Percentiles rank a stretch among this genome's conserved stretches.
phyloP scores from a whole-genome alignment of 2,329 filamentous ascomycete genomes.

The Alternaria brassicae region DNA sequence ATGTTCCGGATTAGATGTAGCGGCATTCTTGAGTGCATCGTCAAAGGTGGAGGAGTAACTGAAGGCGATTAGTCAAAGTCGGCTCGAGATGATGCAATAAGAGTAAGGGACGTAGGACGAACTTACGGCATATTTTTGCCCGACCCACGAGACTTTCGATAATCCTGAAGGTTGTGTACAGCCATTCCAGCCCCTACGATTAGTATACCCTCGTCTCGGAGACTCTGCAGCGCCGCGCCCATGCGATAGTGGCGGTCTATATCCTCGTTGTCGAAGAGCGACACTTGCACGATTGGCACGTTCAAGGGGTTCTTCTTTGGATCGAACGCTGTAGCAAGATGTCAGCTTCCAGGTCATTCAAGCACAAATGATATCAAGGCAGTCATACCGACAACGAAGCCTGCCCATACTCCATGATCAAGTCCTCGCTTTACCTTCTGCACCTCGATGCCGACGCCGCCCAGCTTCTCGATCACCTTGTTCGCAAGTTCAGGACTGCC shows the following conservation, averaged over 20 bases:
- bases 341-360: not conserved
- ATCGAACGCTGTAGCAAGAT: not conserved
- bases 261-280: not conserved
- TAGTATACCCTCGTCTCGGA: not conserved
- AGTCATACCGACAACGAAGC: not conserved
- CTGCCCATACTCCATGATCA: not conserved
- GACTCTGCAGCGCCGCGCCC: not conserved
- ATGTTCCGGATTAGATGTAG: not conserved
- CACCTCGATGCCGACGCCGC: not conserved
- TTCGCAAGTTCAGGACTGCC: not conserved
- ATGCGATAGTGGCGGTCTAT: not conserved
- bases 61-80: not conserved
- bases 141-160: not conserved
- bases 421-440: not conserved
- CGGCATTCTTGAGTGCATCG: not conserved
- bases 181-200: not conserved
- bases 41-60: not conserved
- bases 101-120: not conserved
- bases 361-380: not conserved
- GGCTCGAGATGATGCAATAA: not conserved
- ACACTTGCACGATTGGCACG: not conserved
- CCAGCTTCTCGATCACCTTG: not conserved
- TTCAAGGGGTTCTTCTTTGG: not conserved
- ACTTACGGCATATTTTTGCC: not conserved
- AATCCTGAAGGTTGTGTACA: not conserved